These are phyloP conservation scores for Croton setiger DNA, from an alignment of 441 rosid species.

Conservation along the genomic window DNA sequence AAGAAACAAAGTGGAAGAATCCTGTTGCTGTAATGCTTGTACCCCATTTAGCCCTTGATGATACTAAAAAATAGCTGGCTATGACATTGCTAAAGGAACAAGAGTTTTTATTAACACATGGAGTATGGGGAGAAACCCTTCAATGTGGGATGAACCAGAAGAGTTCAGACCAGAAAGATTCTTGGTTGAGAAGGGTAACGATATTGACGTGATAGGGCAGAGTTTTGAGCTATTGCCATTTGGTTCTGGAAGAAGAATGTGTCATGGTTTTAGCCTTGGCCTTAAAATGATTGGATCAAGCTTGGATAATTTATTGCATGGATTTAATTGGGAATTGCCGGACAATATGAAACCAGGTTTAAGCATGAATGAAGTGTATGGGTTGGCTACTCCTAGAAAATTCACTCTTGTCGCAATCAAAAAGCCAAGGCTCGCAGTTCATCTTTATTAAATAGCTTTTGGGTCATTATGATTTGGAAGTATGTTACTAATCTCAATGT, in stretches of 20 bases:
- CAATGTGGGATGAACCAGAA: slow-evolving; percentile 22
- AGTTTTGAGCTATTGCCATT: slow-evolving; percentile 30
- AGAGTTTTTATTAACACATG: slow-evolving; percentile 27
- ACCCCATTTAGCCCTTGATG: slow-evolving; percentile 22
- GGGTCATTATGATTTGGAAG: no score
- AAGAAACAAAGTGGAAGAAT: slow-evolving; percentile 32
- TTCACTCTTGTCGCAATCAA: neutral
- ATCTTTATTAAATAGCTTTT: neutral
- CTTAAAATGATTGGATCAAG: slow-evolving; percentile 23
- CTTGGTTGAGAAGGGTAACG: neutral
- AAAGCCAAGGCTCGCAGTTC: neutral
- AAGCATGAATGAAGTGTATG: neutral
- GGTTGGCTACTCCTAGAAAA: neutral
- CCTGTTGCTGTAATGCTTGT: slow-evolving; percentile 19
- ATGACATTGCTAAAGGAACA: slow-evolving; percentile 24
- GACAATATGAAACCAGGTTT: slow-evolving; percentile 8
- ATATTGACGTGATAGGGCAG: slow-evolving; percentile 22
- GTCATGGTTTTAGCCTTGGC: slow-evolving; percentile 31
- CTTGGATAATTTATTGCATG: slow-evolving; percentile 31
- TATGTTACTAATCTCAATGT: no score
- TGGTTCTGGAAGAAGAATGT: slow-evolving; percentile 39
- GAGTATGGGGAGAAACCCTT: slow-evolving; percentile 30
- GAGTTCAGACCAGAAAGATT: slow-evolving; percentile 33
- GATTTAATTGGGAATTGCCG: slow-evolving; percentile 29
- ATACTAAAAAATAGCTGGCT: slow-evolving; percentile 20